phyloP scores from a whole-genome alignment of 768 basidiomycete genomes.

The Termitomyces sp. region DNA sequence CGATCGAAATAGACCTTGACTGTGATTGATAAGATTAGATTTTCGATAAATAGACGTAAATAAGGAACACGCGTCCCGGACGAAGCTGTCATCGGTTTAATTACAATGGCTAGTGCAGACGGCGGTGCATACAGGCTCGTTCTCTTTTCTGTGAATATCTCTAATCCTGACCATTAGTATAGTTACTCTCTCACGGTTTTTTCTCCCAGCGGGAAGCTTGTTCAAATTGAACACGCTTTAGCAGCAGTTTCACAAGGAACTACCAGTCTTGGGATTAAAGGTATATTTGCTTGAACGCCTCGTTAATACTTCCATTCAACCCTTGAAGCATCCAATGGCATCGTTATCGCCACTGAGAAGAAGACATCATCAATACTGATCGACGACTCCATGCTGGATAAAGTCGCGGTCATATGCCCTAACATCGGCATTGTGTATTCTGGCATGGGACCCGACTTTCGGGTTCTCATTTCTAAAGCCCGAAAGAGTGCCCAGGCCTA shows the following conservation, averaged over 20 bases:
- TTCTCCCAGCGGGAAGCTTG: constrained; percentile 97
- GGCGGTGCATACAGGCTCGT: constrained; percentile 73
- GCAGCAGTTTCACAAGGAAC: constrained; percentile 95
- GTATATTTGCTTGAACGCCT: constrained; percentile 34
- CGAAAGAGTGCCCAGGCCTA: constrained; percentile 98
- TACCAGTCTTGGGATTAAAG: constrained; percentile 98
- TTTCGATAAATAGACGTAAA: constrained; percentile 11
- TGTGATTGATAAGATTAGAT: constrained; percentile 5
- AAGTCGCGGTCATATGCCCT: constrained; percentile 94
- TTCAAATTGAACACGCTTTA: constrained; percentile 99
- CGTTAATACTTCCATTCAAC: constrained; percentile 10
- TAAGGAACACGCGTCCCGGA: constrained; percentile 18
- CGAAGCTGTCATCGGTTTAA: constrained; percentile 2
- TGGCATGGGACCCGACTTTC: constrained; percentile 99
- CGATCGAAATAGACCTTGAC: not conserved
- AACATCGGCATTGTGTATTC: constrained; percentile 99
- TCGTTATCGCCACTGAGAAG: constrained; percentile 99
- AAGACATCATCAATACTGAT: constrained; percentile 97
- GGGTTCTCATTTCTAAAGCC: constrained; percentile 88
- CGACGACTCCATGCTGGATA: constrained; percentile 97
- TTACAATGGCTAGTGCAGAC: constrained; percentile 70
- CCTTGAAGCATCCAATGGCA: constrained; percentile 86
- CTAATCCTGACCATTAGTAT: constrained; percentile 10
- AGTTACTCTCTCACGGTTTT: constrained; percentile 99
- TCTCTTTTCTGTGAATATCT: constrained; percentile 6